Evolutionary conservation across 2,329 filamentous ascomycete species (phyloP).

Genomic region (Scedosporium minutisporum): DNA sequence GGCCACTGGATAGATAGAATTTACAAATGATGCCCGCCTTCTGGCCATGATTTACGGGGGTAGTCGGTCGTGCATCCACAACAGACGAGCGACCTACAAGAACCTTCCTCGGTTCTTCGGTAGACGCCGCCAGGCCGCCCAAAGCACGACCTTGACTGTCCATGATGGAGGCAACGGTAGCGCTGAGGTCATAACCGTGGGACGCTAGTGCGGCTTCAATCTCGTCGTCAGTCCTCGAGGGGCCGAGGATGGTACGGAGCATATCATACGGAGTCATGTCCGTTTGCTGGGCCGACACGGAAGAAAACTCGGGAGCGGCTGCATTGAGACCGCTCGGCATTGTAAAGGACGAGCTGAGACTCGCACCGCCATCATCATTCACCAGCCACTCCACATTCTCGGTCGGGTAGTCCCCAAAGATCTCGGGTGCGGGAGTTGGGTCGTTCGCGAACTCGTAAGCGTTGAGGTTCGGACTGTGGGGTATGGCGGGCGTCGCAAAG

Average conservation of each 20-base stretch:
- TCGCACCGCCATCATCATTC: constrained; percentile 68
- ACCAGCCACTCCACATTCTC: constrained; percentile 98
- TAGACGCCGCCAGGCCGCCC: constrained; percentile 23
- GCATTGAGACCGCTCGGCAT: constrained; percentile 65
- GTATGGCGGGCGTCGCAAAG: constrained; percentile 80
- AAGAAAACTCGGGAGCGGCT: constrained; percentile 68
- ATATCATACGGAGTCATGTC: constrained; percentile 99
- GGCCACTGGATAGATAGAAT: constrained; percentile 92
- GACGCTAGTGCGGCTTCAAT: constrained; percentile 82
- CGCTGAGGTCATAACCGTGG: constrained; percentile 87
- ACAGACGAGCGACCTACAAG: constrained; percentile 86
- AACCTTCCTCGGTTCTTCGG: constrained; percentile 53
- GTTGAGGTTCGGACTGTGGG: constrained; percentile 87
- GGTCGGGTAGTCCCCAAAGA: constrained; percentile 81
- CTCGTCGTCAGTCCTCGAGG: constrained; percentile 83
- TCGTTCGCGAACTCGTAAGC: constrained; percentile 90
- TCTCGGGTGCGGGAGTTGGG: constrained; percentile 68
- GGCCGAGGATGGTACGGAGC: constrained; percentile 85
- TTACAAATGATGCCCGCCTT: constrained; percentile 91
- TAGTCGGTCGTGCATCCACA: constrained; percentile 63
- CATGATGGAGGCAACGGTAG: constrained; percentile 84
- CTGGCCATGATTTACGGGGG: constrained; percentile 58
- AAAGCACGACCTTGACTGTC: constrained; percentile 50
- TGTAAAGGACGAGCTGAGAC: constrained; percentile 65
- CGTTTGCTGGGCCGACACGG: constrained; percentile 50